phyloP scores from a whole-genome alignment of 108 stramenopile species.

The Skeletonema tropicum region DNA sequence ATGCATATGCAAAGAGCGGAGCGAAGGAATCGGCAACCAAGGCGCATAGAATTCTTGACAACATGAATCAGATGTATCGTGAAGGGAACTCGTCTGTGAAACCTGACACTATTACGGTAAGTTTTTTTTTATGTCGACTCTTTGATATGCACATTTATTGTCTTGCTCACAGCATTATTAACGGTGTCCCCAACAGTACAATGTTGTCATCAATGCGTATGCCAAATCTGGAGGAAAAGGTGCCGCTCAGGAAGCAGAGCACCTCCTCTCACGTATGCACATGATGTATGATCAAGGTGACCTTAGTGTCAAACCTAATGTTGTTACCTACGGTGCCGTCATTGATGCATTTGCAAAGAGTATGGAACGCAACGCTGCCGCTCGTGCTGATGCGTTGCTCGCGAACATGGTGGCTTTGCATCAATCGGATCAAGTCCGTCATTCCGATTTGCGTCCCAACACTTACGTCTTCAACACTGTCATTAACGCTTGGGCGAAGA shows the following conservation, averaged over 20 bases:
- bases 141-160: neutral
- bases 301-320: constrained; percentile 63
- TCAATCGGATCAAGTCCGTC: constrained; percentile 71
- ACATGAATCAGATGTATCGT: constrained; percentile 63
- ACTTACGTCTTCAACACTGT: constrained; percentile 86
- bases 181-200: constrained; percentile 30
- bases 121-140: neutral
- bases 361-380: constrained; percentile 76
- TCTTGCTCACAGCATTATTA: neutral
- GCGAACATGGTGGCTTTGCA: constrained; percentile 82
- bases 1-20: constrained; percentile 72
- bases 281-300: constrained; percentile 67
- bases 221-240: constrained; percentile 69
- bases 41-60: constrained; percentile 75
- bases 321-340: constrained; percentile 74
- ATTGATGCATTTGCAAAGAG: constrained; percentile 87
- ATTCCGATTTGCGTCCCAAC: constrained; percentile 79
- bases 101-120: constrained; percentile 51
- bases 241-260: constrained; percentile 55
- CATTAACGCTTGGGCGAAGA: constrained; percentile 72
- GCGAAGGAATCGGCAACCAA: constrained; percentile 65
- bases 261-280: constrained; percentile 63
- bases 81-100: constrained; percentile 61
- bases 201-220: constrained; percentile 68
- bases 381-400: constrained; percentile 74